Conservation (phyloP, 192 early-diverging fungal genomes). For the Gonapodya prolifera region DNA sequence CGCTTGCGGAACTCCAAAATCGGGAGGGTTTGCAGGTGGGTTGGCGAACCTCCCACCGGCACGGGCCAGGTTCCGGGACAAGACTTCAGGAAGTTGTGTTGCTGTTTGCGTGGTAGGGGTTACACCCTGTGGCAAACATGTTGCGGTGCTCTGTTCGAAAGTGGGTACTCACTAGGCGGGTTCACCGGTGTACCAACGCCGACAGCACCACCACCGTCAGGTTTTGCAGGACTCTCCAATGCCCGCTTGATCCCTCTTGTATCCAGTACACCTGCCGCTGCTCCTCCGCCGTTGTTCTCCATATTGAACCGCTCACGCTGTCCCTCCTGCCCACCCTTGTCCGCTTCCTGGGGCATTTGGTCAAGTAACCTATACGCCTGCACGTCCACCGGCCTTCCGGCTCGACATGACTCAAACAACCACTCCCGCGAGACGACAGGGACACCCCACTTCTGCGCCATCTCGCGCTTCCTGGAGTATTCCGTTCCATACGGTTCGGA, state of each 20-base stretch:
- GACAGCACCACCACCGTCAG: too few species aligned
- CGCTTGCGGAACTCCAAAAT: too few species aligned
- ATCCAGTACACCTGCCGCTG: background rate
- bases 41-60: background rate
- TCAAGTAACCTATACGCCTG: background rate
- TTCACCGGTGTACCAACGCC: too few species aligned
- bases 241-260: background rate
- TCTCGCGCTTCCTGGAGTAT: background rate
- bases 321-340: background rate
- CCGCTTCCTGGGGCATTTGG: background rate
- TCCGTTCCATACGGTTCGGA: background rate
- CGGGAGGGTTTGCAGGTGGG: background rate
- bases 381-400: background rate
- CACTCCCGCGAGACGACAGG: background rate
- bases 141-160: too few species aligned
- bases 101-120: too few species aligned
- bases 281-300: background rate
- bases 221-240: too few species aligned
- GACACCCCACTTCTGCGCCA: background rate
- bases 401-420: background rate
- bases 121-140: too few species aligned
- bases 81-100: background rate
- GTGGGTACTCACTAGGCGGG: too few species aligned
- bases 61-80: background rate
- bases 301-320: too few species aligned